Evolutionary conservation across 257 asterid genomes (phyloP).

Genomic region (Anisodus acutangulus): DNA sequence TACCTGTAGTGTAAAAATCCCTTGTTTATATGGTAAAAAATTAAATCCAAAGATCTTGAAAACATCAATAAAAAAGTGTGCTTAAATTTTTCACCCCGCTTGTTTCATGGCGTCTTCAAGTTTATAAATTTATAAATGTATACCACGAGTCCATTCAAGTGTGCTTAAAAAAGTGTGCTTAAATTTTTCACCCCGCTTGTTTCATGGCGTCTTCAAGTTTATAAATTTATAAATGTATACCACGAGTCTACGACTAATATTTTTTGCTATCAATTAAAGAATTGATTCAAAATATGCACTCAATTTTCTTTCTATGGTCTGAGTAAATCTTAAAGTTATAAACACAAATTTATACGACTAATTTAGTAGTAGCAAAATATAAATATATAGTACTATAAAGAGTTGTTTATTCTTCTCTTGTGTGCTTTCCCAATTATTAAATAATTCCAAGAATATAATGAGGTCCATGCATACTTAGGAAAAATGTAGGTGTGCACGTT

Average conservation of each 20-base stretch:
- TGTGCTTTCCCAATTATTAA: constrained; percentile 17
- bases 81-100: not conserved
- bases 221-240: no score
- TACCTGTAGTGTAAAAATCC: no score
- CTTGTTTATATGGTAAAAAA: not conserved
- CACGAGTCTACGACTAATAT: no score
- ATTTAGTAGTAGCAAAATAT: no score
- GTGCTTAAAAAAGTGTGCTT: not conserved
- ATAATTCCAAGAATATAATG: constrained; percentile 11
- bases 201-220: not conserved
- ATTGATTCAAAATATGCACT: no score
- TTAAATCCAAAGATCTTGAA: not conserved
- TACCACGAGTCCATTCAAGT: no score
- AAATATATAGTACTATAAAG: no score
- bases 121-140: no score
- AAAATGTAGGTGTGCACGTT: constrained; percentile 26
- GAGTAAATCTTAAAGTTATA: not conserved
- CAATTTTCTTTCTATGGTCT: no score
- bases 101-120: not conserved
- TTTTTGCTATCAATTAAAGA: not conserved
- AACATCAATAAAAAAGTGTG: not conserved
- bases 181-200: not conserved
- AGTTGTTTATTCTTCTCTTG: not conserved
- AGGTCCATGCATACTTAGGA: not conserved
- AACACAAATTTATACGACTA: no score